Evolutionary conservation across 257 asterid genomes (phyloP).

Genomic region (Scutellaria barbata): DNA sequence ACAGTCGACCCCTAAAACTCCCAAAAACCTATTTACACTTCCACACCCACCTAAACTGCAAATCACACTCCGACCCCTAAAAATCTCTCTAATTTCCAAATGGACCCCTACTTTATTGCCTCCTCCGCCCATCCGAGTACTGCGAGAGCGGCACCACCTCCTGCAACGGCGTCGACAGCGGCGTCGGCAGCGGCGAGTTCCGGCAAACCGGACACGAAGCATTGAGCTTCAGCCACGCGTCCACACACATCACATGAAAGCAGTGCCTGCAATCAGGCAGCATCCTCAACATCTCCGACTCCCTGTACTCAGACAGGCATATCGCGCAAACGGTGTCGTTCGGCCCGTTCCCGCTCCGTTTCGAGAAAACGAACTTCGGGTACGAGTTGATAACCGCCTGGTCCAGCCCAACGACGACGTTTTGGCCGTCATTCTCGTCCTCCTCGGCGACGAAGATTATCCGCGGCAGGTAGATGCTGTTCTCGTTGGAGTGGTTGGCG

Average conservation of each 20-base stretch:
- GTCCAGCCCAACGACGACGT: constrained; percentile 76
- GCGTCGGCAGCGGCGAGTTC: constrained; percentile 93
- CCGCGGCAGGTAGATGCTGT: constrained; percentile 78
- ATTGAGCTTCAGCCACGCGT: constrained; percentile 92
- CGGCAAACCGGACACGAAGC: constrained; percentile 95
- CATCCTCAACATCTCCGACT: constrained; percentile 85
- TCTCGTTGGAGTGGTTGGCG: constrained; percentile 44
- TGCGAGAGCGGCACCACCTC: constrained; percentile 98
- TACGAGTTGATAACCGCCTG: constrained; percentile 84
- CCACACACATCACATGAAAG: constrained; percentile 85
- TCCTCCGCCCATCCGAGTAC: constrained; percentile 88
- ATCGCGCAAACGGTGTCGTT: constrained; percentile 75
- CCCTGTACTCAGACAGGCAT: constrained; percentile 84
- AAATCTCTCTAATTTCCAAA: constrained; percentile 21
- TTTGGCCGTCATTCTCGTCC: constrained; percentile 56
- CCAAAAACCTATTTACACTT: constrained; percentile 37
- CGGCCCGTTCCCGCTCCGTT: constrained; percentile 37
- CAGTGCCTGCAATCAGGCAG: constrained; percentile 89
- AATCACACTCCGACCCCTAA: constrained; percentile 33
- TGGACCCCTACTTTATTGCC: constrained; percentile 40
- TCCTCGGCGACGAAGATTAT: constrained; percentile 87
- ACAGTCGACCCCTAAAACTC: neutral
- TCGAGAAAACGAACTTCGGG: constrained; percentile 68
- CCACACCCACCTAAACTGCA: constrained; percentile 24
- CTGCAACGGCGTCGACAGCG: constrained; percentile 92